Base-by-base conservation (phyloP, 176 grass and related monocot genomes). In the Canna indica region DNA sequence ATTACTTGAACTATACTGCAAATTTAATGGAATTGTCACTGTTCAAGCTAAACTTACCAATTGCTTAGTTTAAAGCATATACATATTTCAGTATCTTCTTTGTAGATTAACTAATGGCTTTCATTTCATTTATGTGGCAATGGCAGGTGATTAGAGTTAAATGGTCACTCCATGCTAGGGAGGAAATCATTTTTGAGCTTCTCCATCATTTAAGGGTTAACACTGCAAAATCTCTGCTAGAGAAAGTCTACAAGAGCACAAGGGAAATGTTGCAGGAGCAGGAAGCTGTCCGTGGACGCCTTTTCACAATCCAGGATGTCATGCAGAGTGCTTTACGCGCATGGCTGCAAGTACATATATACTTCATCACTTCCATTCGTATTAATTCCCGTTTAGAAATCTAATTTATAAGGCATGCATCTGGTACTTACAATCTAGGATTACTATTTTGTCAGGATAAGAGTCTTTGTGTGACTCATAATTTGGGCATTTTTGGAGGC, bases 121-220 rank as follows among this genome's bases (percentile, higher is more conserved):
- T 44, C 4, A 1, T 44, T 44, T 44, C 41, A 44, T 11, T 16
- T 57, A 14, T 30, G 27, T 62, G 11, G 9, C 32, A 12, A 32
- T n/a, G 26, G 61, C 42, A 84, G 84, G 88, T 91, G 61, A 91
- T 87, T 46, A 79, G 84, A 75, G 88, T 87, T 67, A 91, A 87
- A 76, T 91, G 84, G 84, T 84, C 81, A 63, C 72, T 85, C 38
- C 81, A 91, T 74, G 88, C 88, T 32, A 91, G 81, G 68, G 82
- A 90, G 63, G 84, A 87, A 69, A 91, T 84, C 66, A 56, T 84
- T 48, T 91, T 87, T 74, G 78, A 87, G 35, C 76, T 84, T 9
- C 67, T 86, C 3, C 63, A 77, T 41, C 76, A 86, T 72, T 74
- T 84, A 27, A 69, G 78, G 35, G 81, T 81, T 17, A 64, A 53